Base-by-base conservation (phyloP, 2,329 filamentous ascomycete genomes). In the Acarospora socialis region DNA sequence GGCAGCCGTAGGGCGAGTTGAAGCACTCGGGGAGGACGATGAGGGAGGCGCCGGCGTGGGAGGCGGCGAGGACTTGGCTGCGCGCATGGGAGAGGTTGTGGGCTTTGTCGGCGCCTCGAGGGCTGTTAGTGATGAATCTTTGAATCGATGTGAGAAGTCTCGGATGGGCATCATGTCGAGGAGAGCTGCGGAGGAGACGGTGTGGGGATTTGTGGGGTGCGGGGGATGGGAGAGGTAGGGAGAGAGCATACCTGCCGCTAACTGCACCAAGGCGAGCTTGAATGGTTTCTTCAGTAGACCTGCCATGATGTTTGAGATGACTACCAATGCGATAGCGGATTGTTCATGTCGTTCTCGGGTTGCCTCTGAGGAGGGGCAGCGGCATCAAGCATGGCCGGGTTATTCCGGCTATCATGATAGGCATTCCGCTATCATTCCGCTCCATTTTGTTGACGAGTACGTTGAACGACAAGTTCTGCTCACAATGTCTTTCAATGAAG, bases 1-100 rank as follows among this genome's bases (percentile, higher is more conserved):
- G 68, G 43, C 76, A 84, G 44, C 90, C 90, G 58, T 98, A 98
- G 6, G 90, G 90, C 24, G 81, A 92, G 65, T 98, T 98, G 73
- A 98, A 98, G 67, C 90, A 98, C 63, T 98, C 90, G 21, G 90
- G 90, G 12, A 98, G 71, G 20, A 95, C 83, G 43, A 95, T 77
- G 37, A 98, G 74, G 35, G 80, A 74, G 38, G 87, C 83, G 44
- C 87, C 87, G 3, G 62, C 62, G 16, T 63, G 56, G 15, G 83
- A 77, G 4, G 90, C 87, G 54, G 83, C 76, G 40, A 83, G 69
- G 36, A 95, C 84, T 53, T 90, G 86, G 25, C 68, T 65, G 35
- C 81, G 77, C 8, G 90, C 87, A 53, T 77, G 77, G 14, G 67
- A 52, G 41, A 98, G 81, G 59, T 98, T 98, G 43, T 69, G 68